A percentile compares a stretch with the other conserved stretches of the same genome.
Conservation (phyloP, 179 eudicot species). For the Spinacia oleracea region DNA sequence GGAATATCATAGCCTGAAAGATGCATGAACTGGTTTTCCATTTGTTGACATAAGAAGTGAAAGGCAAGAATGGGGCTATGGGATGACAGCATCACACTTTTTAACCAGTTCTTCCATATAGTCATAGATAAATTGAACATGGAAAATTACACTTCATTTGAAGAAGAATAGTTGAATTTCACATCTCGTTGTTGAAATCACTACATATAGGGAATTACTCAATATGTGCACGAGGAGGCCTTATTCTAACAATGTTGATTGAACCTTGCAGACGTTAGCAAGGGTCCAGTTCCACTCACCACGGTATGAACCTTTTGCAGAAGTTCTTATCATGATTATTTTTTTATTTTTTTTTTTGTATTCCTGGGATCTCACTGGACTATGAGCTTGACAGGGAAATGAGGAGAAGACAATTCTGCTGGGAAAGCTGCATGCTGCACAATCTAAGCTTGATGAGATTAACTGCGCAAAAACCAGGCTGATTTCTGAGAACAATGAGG, state of each 20-base stretch:
- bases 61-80: neutral
- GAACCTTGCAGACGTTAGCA: constrained; percentile 43
- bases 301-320: constrained; percentile 34
- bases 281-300: constrained; percentile 23
- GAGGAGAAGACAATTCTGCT: constrained; percentile 32
- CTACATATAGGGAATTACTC: neutral
- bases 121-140: neutral
- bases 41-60: neutral
- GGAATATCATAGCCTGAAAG: neutral
- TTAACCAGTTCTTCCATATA: neutral
- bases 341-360: too few species aligned
- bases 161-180: neutral
- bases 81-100: neutral
- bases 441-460: constrained; percentile 56
- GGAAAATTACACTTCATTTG: neutral
- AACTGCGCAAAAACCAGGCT: constrained; percentile 39
- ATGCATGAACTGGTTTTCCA: neutral
- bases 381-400: constrained; percentile 42
- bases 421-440: constrained; percentile 46
- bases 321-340: too few species aligned
- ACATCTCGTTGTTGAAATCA: constrained; percentile 5
- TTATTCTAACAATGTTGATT: constrained; percentile 13
- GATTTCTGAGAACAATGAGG: constrained; percentile 59
- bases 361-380: constrained; percentile 10
- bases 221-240: neutral